Evolutionary conservation across 2,329 filamentous ascomycete species (phyloP), one percentile per base, ranked within the genome.

Genomic region (Lecanosticta acicola): DNA sequence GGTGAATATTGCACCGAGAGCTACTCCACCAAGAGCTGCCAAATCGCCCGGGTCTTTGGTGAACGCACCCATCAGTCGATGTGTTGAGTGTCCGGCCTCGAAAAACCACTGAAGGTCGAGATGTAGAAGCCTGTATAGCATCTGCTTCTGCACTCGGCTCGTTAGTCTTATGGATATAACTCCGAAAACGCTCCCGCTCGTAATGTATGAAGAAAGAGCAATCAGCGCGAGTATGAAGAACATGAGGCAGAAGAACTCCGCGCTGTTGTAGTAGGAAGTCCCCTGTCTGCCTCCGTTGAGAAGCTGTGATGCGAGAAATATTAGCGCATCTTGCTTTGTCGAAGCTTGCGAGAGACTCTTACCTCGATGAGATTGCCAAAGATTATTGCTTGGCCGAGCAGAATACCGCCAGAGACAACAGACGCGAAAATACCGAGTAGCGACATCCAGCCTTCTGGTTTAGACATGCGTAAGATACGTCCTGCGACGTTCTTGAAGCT

Each of bases 331-430:
- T n/a, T n/a, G n/a, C n/a, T n/a, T n/a, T n/a, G n/a, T n/a, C n/a
- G n/a, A n/a, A 11, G n/a, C 7, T 16, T 16, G 3, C 26, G 7
- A 32, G 19, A 33, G 9, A 19, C 18, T 34, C 48, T 39, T 21
- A 54, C 49, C 18, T 43, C 17, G 36, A 79, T 70, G 2, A 76
- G 70, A 49, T 75, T 68, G 14, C 75, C 76, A 50, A 78, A 79
- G 21, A 77, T 75, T 19, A 81, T 66, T 19, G 78, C 78, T 50
- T 81, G 74, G 13, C 80, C 81, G 19, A 84, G 75, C 32, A 83
- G 70, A 26, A 76, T 66, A 3, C 65, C 68, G 10, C 64, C 75
- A 14, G 71, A 74, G 26, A 71, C 51, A 11, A 73, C 62, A 0
- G 73, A 74, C 4, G 69, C 68, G 33, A 66, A 34, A 3, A 75